phyloP scores from a whole-genome alignment of 1,139 yeast species.

The Blastobotrys indianensis region DNA sequence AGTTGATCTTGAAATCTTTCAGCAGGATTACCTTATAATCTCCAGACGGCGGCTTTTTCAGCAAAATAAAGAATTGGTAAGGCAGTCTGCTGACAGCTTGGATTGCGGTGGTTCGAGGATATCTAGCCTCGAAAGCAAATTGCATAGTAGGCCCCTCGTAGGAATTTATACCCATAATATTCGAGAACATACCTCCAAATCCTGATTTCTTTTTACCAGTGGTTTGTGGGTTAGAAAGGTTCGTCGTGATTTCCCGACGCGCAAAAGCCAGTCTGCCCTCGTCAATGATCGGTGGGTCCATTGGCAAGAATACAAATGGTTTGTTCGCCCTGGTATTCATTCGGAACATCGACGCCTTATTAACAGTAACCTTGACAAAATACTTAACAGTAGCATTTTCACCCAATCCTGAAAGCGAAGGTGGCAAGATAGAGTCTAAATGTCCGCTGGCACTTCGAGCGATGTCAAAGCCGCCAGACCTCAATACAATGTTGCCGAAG shows the following conservation, averaged over 20 bases:
- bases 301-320: slow-evolving; percentile 51
- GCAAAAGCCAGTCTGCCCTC: slow-evolving; percentile 24
- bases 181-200: slow-evolving; percentile 8
- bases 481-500: slow-evolving; percentile 32
- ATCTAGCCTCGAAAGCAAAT: slow-evolving; percentile 27
- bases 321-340: slow-evolving; percentile 44
- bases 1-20: slow-evolving; percentile 20
- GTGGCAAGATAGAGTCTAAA: slow-evolving; percentile 46
- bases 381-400: slow-evolving; percentile 45
- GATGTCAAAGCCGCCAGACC: slow-evolving; percentile 29
- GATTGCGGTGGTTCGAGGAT: slow-evolving; percentile 18
- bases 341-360: slow-evolving; percentile 48
- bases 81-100: slow-evolving; percentile 26
- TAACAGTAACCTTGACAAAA: slow-evolving; percentile 56
- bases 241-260: slow-evolving; percentile 24
- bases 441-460: slow-evolving; percentile 35
- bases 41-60: neutral
- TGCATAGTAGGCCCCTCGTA: slow-evolving; percentile 14
- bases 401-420: slow-evolving; percentile 47
- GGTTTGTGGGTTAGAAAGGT: slow-evolving; percentile 10
- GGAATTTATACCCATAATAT: slow-evolving; percentile 16
- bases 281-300: slow-evolving; percentile 38
- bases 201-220: slow-evolving; percentile 5
- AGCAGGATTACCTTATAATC: slow-evolving; percentile 18
- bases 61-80: slow-evolving; percentile 22